Evolutionary conservation across 208 protist species (phyloP).

Genomic region (Strigomonas culicis): DNA sequence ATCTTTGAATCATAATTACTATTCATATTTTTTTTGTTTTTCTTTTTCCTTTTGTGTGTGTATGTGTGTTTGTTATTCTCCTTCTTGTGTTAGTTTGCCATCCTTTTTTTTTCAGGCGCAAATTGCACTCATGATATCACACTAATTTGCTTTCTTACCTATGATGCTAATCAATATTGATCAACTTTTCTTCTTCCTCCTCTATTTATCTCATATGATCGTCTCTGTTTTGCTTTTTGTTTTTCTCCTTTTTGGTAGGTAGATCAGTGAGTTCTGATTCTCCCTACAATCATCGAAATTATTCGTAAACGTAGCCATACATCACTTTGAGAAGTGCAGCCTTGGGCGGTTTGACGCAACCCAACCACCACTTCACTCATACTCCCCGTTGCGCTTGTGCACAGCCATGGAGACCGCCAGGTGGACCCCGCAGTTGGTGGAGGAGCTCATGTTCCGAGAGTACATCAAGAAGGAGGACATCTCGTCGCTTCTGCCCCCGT

Average conservation of each 20-base stretch:
- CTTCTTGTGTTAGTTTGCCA: constrained; percentile 1
- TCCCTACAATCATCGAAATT: not conserved
- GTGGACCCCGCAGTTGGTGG: constrained; percentile 74
- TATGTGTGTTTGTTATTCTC: constrained; percentile 4
- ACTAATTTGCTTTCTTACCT: not conserved
- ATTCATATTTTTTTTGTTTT: constrained; percentile 8
- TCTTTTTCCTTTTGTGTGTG: constrained; percentile 6
- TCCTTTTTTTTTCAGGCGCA: constrained; percentile 14
- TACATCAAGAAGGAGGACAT: constrained; percentile 89
- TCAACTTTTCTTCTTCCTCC: constrained; percentile 11
- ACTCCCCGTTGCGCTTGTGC: too few species aligned
- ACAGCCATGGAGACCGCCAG: constrained; percentile 24
- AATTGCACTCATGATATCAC: not conserved
- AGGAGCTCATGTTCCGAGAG: constrained; percentile 87
- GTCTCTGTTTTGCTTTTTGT: constrained; percentile 4
- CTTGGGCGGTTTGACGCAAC: not conserved
- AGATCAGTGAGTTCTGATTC: not conserved
- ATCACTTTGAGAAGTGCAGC: not conserved
- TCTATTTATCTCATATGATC: not conserved
- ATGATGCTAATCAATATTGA: not conserved
- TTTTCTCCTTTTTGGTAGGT: constrained; percentile 3
- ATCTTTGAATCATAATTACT: not conserved
- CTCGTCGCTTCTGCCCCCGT: constrained; percentile 48
- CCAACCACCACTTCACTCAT: not conserved
- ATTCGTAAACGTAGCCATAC: not conserved